These are phyloP conservation scores for Elaphomyces granulatus DNA, from an alignment of 495 filamentous ascomycete species.

Conservation along the genomic window DNA sequence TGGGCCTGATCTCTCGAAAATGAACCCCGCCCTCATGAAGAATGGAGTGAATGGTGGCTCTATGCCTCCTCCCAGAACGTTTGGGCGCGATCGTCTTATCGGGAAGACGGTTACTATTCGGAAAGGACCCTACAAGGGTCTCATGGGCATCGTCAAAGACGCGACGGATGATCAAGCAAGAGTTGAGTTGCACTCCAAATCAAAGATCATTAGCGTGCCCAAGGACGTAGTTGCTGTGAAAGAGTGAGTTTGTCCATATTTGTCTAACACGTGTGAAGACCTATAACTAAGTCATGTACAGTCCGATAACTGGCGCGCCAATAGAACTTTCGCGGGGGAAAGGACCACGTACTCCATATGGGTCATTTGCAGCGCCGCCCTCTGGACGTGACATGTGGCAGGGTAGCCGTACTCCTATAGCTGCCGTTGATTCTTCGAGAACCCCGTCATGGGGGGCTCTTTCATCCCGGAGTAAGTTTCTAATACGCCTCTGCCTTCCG, in stretches of 20 bases:
- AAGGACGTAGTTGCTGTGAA: constrained; percentile 67
- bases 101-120: constrained; percentile 81
- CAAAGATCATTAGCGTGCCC: constrained; percentile 67
- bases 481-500: neutral
- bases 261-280: constrained; percentile 2
- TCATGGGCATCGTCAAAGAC: constrained; percentile 91
- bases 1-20: constrained; percentile 67
- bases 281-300: constrained; percentile 14
- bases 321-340: constrained; percentile 52
- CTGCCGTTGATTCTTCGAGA: constrained; percentile 42
- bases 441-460: constrained; percentile 55
- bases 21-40: constrained; percentile 79
- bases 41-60: constrained; percentile 35
- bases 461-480: constrained; percentile 42
- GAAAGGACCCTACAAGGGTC: constrained; percentile 76
- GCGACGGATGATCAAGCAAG: constrained; percentile 70
- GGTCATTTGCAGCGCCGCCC: constrained; percentile 26
- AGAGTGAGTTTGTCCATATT: constrained; percentile 40
- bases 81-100: constrained; percentile 73
- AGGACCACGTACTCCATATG: constrained; percentile 37
- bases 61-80: constrained; percentile 65
- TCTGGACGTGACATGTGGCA: constrained; percentile 18
- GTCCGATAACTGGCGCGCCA: constrained; percentile 52
- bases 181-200: constrained; percentile 85
- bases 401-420: constrained; percentile 58